Percentiles rank a stretch among this genome's conserved stretches.
Conservation (phyloP, 2,329 filamentous ascomycete genomes). For the Pseudocercospora cruenta region DNA sequence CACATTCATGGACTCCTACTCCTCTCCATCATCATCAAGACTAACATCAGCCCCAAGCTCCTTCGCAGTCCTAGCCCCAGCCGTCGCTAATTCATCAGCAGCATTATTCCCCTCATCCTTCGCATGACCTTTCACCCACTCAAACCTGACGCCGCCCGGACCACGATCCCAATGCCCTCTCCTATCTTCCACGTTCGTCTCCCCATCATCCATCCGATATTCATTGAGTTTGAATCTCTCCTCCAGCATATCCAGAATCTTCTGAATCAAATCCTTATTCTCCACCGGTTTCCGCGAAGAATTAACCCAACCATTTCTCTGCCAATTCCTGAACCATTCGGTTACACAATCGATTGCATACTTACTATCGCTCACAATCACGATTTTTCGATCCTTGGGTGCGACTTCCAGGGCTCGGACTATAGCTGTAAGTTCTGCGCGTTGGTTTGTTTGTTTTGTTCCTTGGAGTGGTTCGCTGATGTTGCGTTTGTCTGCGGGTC, state of each 20-base stretch:
- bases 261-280: conserved; percentile 82
- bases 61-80: conserved; percentile 57
- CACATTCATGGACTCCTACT: not conserved
- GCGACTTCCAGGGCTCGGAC: conserved; percentile 78
- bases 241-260: conserved; percentile 71
- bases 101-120: conserved; percentile 73
- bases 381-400: conserved; percentile 67
- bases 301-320: conserved; percentile 77
- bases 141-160: conserved; percentile 58
- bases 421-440: conserved; percentile 91
- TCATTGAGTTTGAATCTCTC: conserved; percentile 48
- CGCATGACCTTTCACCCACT: conserved; percentile 89
- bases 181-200: conserved; percentile 15
- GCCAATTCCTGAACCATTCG: conserved; percentile 80
- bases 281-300: conserved; percentile 71
- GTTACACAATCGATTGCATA: conserved; percentile 91
- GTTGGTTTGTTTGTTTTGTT: conserved; percentile 84
- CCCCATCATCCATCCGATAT: conserved; percentile 30
- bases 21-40: conserved; percentile 9
- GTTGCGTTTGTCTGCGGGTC: conserved; percentile 58
- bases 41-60: conserved; percentile 28
- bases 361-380: conserved; percentile 85
- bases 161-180: conserved; percentile 39
- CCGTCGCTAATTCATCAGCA: conserved; percentile 77
- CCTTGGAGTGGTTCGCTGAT: conserved; percentile 77